Evolutionary conservation across 2,329 filamentous ascomycete genomes (phyloP).

Genomic region (Epichloe uncinata): DNA sequence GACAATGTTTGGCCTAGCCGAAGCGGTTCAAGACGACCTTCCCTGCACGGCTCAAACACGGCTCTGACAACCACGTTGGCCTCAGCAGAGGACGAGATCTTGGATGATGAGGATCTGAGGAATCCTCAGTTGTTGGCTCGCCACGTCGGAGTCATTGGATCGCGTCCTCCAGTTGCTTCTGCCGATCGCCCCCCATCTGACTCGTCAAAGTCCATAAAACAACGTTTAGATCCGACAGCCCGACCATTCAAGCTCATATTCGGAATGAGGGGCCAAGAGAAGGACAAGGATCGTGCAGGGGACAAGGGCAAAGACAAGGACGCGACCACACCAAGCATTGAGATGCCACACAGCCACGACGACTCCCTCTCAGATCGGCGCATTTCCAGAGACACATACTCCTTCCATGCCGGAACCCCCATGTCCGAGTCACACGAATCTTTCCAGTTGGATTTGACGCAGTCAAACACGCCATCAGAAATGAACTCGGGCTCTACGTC

Average conservation of each 20-base stretch:
- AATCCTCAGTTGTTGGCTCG: conserved; percentile 40
- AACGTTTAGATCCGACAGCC: conserved; percentile 71
- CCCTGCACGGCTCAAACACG: conserved; percentile 62
- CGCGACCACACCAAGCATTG: conserved; percentile 24
- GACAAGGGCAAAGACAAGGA: conserved; percentile 28
- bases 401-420: conserved; percentile 44
- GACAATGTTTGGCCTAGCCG: conserved; percentile 41
- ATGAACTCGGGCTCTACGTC: conserved; percentile 26
- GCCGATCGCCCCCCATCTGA: neutral
- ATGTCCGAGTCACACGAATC: conserved; percentile 49
- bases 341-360: conserved; percentile 23
- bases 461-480: conserved; percentile 46
- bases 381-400: conserved; percentile 42
- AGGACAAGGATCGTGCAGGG: conserved; percentile 19
- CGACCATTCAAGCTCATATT: conserved; percentile 74
- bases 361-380: conserved; percentile 40
- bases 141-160: conserved; percentile 64
- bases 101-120: conserved; percentile 42
- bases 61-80: conserved; percentile 46
- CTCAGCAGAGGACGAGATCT: conserved; percentile 50
- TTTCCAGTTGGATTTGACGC: conserved; percentile 38
- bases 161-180: conserved; percentile 40
- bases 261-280: conserved; percentile 26
- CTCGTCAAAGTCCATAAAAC: conserved; percentile 32
- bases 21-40: conserved; percentile 67